Base-by-base conservation (phyloP, 768 basidiomycete species). In the Tulasnella sp. region DNA sequence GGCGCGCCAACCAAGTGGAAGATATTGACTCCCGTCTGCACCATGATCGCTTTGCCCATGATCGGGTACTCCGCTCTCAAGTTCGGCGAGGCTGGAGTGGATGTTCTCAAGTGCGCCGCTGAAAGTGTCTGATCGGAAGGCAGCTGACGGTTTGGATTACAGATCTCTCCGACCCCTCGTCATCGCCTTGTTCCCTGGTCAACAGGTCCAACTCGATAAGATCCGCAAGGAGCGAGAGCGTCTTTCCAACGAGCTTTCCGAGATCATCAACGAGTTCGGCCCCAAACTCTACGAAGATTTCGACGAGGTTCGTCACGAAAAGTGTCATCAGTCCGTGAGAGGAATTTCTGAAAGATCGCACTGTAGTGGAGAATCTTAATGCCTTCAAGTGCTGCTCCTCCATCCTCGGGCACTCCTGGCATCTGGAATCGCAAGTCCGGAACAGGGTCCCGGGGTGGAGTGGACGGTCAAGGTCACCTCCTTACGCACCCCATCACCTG, bases 1-100 rank as follows among this genome's bases (percentile, higher is more conserved):
- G 83, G 86, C 29, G 84, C 86, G 0, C 84, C 92, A 5, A 74
- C 88, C 40, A 82, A 83, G 74, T 90, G 88, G 84, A 85, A 83
- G 74, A 80, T 93, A 29, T 87, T 84, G 81, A 90, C 93, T 2
- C 96, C 96, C 0, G 84, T 95, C 76, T 77, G 91, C 9, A 88
- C 94, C 71, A 82, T 91, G 72, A 82, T 86, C 22, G 83, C 87
- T 1, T 80, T 98, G 36, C 96, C 96, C 16, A 87, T 92, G 79
- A 90, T 96, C 83, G 95, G 92, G 71, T 92, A 90, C 77, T 92
- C 94, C 5, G 93, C 96, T 6, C 85, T 98, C 68, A 96, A 97
- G 80, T 98, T 98, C 77, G 96, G 96, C 52, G 96, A 98, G 79
- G 96, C 95, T 39, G 96, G 95, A 29, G 90, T 97, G 88, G 96